Conservation (phyloP, 1,284 basidiomycete genomes). For the Laetiporus sulphureus region DNA sequence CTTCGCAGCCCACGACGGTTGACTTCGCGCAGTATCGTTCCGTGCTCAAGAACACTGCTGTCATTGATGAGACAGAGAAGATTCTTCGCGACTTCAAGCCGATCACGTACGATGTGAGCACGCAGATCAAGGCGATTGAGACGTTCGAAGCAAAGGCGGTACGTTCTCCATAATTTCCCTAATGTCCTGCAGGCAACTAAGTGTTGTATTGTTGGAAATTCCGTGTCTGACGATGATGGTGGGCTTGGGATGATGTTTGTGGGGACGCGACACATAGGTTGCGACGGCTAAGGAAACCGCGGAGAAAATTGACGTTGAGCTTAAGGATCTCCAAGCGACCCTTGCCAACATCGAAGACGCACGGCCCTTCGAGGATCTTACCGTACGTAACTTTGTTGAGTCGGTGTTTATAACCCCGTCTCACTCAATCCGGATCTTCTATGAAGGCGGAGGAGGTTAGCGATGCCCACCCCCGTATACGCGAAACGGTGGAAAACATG, state of each 20-base stretch:
- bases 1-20: slow-evolving; percentile 71
- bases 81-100: slow-evolving; percentile 89
- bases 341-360: slow-evolving; percentile 97
- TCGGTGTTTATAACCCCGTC: slow-evolving; percentile 1
- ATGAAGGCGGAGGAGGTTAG: slow-evolving; percentile 82
- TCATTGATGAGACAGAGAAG: slow-evolving; percentile 93
- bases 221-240: too few species aligned
- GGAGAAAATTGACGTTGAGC: slow-evolving; percentile 87
- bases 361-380: slow-evolving; percentile 96
- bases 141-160: slow-evolving; percentile 97
- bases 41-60: slow-evolving; percentile 87
- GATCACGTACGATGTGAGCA: slow-evolving; percentile 88
- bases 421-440: neutral
- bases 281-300: slow-evolving; percentile 89
- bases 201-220: too few species aligned
- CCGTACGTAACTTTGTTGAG: slow-evolving; percentile 59
- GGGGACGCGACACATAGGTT: slow-evolving; percentile 60
- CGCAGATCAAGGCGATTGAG: slow-evolving; percentile 94
- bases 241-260: too few species aligned
- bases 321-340: slow-evolving; percentile 89
- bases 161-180: slow-evolving; percentile 30
- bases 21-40: slow-evolving; percentile 92
- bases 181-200: neutral
- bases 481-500: slow-evolving; percentile 94
- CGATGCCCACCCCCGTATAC: slow-evolving; percentile 89